phyloP scores from a whole-genome alignment of 202 grass and related monocot genomes.

The Elaeis oleifera region DNA sequence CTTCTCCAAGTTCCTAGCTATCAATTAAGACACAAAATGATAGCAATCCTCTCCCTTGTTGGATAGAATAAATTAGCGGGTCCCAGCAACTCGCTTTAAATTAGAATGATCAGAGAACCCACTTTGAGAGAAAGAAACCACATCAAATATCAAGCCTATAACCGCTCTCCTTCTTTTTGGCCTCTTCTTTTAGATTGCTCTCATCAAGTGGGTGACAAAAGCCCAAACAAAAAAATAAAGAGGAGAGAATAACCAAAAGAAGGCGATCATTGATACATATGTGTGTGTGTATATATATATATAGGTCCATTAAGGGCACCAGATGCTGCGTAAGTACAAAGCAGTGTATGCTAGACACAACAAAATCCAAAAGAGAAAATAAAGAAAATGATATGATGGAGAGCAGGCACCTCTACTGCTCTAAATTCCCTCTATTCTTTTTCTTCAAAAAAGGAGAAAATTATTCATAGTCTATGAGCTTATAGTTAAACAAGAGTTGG shows the following conservation, averaged over 20 bases:
- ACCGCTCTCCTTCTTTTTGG: slow-evolving; percentile 16
- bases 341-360: slow-evolving; percentile 31
- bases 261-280: not conserved
- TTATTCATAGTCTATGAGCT: too few relatives aligned
- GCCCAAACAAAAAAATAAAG: slow-evolving; percentile 13
- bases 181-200: slow-evolving; percentile 27
- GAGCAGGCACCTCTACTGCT: not conserved
- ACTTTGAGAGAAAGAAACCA: slow-evolving; percentile 2
- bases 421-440: slow-evolving; percentile 21
- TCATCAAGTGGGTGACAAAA: slow-evolving; percentile 8
- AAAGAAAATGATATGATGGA: slow-evolving; percentile 3
- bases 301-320: slow-evolving; percentile 46
- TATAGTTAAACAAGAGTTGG: too few relatives aligned
- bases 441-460: not conserved
- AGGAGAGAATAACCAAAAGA: slow-evolving; percentile 31
- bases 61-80: too few relatives aligned
- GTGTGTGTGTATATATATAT: not conserved
- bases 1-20: too few relatives aligned
- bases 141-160: not conserved
- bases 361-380: slow-evolving; percentile 10
- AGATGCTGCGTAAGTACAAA: slow-evolving; percentile 99
- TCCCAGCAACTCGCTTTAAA: too few relatives aligned
- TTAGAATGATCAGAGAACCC: not conserved
- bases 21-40: too few relatives aligned
- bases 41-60: too few relatives aligned